These are phyloP conservation scores for Aureobasidium sp. DNA, from an alignment of 2,329 filamentous ascomycete species.

Conservation along the genomic window DNA sequence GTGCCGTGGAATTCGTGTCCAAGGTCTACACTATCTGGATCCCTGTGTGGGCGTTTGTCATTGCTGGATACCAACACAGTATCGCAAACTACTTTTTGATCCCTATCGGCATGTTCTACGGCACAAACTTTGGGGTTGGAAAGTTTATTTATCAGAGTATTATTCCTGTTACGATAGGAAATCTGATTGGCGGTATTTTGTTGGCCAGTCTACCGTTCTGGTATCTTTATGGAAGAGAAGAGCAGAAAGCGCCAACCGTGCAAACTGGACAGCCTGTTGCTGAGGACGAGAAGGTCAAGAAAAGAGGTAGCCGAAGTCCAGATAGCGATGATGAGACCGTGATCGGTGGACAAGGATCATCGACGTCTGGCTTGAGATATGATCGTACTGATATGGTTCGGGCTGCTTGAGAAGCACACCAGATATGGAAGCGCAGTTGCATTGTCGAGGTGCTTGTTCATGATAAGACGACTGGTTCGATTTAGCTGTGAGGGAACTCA, in stretches of 20 bases:
- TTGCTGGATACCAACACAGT: constrained; percentile 18
- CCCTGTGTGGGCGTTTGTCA: constrained; percentile 19
- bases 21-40: constrained; percentile 22
- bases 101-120: constrained; percentile 23
- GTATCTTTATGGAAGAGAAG: constrained; percentile 6
- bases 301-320: neutral
- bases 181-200: constrained; percentile 13
- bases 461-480: too few species aligned
- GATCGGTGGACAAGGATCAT: neutral
- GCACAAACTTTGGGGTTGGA: constrained; percentile 31
- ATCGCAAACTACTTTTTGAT: constrained; percentile 19
- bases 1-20: constrained; percentile 17
- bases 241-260: neutral
- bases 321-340: neutral
- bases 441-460: too few species aligned
- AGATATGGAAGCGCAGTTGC: too few species aligned
- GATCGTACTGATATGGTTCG: neutral
- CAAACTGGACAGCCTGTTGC: neutral
- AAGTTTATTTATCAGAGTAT: constrained; percentile 27
- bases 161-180: constrained; percentile 15
- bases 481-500: too few species aligned
- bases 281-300: neutral
- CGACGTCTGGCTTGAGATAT: neutral
- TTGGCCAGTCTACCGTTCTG: constrained; percentile 4
- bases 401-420: neutral